Evolutionary conservation across 768 basidiomycete species (phyloP).

Genomic region (Russula vinacea): DNA sequence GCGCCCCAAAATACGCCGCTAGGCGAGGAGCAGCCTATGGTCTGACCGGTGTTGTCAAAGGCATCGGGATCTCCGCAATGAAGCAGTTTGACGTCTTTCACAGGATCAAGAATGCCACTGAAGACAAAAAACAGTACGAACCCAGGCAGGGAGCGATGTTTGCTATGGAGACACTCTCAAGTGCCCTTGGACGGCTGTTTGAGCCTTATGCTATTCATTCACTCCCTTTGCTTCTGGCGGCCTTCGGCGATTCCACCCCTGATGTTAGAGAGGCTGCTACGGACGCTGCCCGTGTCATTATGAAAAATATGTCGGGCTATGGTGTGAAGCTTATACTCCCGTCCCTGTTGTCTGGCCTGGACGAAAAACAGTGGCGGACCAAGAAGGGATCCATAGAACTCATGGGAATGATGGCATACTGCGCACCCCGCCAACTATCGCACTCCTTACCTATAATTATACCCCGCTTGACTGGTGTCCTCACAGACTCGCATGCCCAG

Average conservation of each 20-base stretch:
- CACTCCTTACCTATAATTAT: constrained; percentile 95
- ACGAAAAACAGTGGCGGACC: constrained; percentile 98
- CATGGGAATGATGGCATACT: constrained; percentile 98
- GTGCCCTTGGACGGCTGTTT: constrained; percentile 81
- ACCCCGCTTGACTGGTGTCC: constrained; percentile 87
- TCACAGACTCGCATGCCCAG: constrained; percentile 97
- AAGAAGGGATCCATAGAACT: constrained; percentile 97
- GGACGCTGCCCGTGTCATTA: constrained; percentile 89
- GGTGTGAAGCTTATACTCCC: constrained; percentile 95
- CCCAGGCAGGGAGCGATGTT: constrained; percentile 93
- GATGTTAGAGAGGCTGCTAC: constrained; percentile 94
- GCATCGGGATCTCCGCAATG: constrained; percentile 81
- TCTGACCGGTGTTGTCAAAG: constrained; percentile 86
- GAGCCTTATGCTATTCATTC: constrained; percentile 89
- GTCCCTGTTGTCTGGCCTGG: constrained; percentile 80
- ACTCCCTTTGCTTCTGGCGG: constrained; percentile 74
- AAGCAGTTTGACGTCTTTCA: constrained; percentile 79
- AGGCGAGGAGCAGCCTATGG: constrained; percentile 99
- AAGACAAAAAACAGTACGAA: constrained; percentile 87
- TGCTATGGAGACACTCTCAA: constrained; percentile 87
- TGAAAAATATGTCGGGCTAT: constrained; percentile 92
- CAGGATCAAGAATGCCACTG: constrained; percentile 68
- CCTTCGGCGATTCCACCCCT: constrained; percentile 80
- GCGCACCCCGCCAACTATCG: constrained; percentile 92
- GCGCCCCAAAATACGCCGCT: constrained; percentile 80